Conservation (phyloP, 2,329 filamentous ascomycete species). For the Orbilia blumenaviensis region DNA sequence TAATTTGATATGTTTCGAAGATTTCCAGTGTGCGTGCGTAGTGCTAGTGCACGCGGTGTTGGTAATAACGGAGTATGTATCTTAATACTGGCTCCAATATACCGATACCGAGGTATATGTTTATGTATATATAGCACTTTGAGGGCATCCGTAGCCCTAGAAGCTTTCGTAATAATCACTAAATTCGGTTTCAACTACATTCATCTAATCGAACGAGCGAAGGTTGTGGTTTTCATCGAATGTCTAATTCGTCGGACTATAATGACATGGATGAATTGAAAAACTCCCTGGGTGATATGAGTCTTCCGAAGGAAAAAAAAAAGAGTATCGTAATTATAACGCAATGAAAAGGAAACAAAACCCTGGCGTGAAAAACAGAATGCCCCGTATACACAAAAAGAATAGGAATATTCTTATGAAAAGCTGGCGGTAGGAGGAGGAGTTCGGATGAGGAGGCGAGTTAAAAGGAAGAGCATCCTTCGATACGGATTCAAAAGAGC, state of each 20-base stretch:
- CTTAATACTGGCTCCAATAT: no score
- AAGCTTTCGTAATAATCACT: no score
- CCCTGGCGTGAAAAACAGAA: conserved; percentile 46
- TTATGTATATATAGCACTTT: no score
- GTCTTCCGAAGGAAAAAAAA: conserved; percentile 27
- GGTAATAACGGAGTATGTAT: no score
- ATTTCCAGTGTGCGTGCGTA: no score
- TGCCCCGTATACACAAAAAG: conserved; percentile 53
- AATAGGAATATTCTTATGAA: conserved; percentile 49
- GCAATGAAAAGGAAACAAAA: conserved; percentile 24
- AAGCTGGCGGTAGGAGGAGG: conserved; percentile 15
- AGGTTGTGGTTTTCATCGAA: conserved; percentile 20
- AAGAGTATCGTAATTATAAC: conserved; percentile 53
- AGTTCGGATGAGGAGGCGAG: background rate
- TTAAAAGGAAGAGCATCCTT: conserved; percentile 6
- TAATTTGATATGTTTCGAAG: no score
- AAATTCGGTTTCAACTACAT: no score
- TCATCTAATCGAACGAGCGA: no score
- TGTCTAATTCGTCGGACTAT: conserved; percentile 42
- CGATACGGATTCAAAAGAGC: conserved; percentile 24
- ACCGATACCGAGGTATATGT: no score
- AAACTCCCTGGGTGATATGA: conserved; percentile 43
- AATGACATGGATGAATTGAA: conserved; percentile 50
- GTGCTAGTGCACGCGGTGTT: no score
- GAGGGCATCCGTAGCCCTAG: no score